Conservation (phyloP, 257 asterid genomes). For the Solanum bukasovii region DNA sequence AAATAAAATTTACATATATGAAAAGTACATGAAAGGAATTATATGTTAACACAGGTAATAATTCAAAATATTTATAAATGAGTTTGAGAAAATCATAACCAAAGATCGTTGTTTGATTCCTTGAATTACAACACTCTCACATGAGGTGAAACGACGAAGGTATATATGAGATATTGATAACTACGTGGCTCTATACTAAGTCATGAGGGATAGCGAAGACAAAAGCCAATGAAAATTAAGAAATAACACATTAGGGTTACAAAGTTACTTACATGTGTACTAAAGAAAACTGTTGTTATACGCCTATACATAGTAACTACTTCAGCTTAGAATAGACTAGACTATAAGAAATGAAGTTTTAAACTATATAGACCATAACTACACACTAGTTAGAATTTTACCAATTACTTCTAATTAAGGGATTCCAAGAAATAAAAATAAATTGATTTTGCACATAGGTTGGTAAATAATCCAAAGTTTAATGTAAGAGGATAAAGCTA, state of each 20-base stretch:
- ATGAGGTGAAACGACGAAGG: not conserved
- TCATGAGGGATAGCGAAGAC: too few relatives aligned
- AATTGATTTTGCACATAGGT: not conserved
- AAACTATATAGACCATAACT: not conserved
- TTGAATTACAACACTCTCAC: not conserved
- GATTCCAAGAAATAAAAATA: not conserved
- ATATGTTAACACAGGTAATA: not conserved
- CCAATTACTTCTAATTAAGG: not conserved
- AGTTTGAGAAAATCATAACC: not conserved
- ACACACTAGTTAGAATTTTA: not conserved
- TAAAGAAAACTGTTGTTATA: too few relatives aligned
- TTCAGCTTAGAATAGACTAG: not conserved
- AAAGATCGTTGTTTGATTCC: not conserved
- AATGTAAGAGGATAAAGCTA: not conserved
- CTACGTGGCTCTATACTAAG: too few relatives aligned
- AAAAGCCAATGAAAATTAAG: too few relatives aligned
- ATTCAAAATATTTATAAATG: not conserved
- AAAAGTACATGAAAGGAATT: not conserved
- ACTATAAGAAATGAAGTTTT: not conserved
- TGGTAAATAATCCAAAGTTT: not conserved
- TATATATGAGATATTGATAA: too few relatives aligned
- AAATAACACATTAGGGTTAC: too few relatives aligned
- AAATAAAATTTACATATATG: not conserved
- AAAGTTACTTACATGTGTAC: too few relatives aligned
- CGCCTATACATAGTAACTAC: not conserved